Percentiles rank a stretch among this genome's conserved stretches.
Conservation (phyloP, 164 flowering plant species). For the Vitis riparia region DNA sequence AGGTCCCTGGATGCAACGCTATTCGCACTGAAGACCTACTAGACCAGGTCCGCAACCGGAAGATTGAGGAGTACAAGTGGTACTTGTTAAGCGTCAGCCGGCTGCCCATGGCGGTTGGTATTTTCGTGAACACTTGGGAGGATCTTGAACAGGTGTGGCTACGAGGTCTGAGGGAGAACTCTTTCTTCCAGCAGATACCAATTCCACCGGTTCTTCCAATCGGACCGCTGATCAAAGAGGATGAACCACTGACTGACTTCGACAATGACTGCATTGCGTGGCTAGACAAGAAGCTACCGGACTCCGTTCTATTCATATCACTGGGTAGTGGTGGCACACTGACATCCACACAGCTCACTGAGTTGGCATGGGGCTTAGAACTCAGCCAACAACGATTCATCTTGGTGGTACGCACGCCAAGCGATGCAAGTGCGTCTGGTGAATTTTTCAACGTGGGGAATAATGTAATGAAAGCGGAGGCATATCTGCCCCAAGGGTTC, state of each 20-base stretch:
- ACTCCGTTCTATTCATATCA: constrained; percentile 44
- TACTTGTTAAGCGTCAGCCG: constrained; percentile 15
- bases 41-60: constrained; percentile 27
- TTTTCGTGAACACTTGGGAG: constrained; percentile 38
- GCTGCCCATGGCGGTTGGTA: constrained; percentile 20
- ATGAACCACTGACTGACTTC: neutral
- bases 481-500: constrained; percentile 50
- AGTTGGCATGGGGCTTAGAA: constrained; percentile 56
- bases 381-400: constrained; percentile 45
- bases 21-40: constrained; percentile 23
- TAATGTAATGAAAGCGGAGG: constrained; percentile 10
- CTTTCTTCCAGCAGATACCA: constrained; percentile 5
- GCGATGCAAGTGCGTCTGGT: constrained; percentile 7
- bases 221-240: constrained; percentile 35
- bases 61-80: constrained; percentile 27
- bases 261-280: constrained; percentile 27
- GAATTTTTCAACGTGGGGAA: constrained; percentile 22
- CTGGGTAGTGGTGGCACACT: constrained; percentile 58
- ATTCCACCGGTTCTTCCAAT: constrained; percentile 31
- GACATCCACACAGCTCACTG: constrained; percentile 29
- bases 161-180: constrained; percentile 17
- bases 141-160: constrained; percentile 26
- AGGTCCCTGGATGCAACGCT: constrained; percentile 39
- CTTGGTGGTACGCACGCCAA: constrained; percentile 39
- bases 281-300: constrained; percentile 45